Percentiles rank a stretch among this genome's conserved stretches.
These are phyloP conservation scores for Trapa bicornis DNA, from an alignment of 345 rosid species.

Conservation along the genomic window DNA sequence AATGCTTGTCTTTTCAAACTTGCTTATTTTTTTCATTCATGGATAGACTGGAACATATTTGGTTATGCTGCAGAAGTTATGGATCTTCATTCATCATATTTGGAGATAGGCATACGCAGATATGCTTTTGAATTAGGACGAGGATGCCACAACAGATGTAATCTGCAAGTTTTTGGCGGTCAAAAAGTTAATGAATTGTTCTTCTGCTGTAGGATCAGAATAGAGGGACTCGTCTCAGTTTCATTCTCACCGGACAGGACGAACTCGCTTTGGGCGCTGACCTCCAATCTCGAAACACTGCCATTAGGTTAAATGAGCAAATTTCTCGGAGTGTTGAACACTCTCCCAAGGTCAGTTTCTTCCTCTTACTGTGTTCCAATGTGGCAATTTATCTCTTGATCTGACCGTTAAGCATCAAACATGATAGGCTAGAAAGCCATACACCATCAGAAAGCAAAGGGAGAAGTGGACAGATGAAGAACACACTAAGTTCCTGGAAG, in stretches of 20 bases:
- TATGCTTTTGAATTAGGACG: too few species aligned
- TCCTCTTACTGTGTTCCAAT: neutral
- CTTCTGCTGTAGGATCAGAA: slow-evolving; percentile 23
- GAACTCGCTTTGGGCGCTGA: slow-evolving; percentile 13
- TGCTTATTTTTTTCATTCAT: neutral
- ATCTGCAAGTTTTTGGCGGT: too few species aligned
- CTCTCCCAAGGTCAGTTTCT: slow-evolving; percentile 45
- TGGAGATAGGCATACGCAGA: too few species aligned
- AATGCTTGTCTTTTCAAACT: too few species aligned
- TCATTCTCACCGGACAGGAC: slow-evolving; percentile 11
- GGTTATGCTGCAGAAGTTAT: too few species aligned
- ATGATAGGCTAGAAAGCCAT: slow-evolving; percentile 55
- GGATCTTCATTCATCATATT: too few species aligned
- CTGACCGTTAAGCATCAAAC: slow-evolving; percentile 4
- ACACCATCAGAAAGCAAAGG: slow-evolving; percentile 71
- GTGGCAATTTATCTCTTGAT: neutral
- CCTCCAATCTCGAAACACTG: neutral
- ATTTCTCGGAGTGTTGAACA: slow-evolving; percentile 27
- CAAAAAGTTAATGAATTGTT: too few species aligned
- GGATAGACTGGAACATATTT: too few species aligned
- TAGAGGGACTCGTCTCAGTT: slow-evolving; percentile 17
- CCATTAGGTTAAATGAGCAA: slow-evolving; percentile 21
- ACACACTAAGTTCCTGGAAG: slow-evolving; percentile 71
- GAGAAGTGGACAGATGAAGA: slow-evolving; percentile 87
- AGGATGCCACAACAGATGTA: too few species aligned